Evolutionary conservation across 2,329 filamentous ascomycete genomes (phyloP).

Genomic region (Westerdykella ornata): DNA sequence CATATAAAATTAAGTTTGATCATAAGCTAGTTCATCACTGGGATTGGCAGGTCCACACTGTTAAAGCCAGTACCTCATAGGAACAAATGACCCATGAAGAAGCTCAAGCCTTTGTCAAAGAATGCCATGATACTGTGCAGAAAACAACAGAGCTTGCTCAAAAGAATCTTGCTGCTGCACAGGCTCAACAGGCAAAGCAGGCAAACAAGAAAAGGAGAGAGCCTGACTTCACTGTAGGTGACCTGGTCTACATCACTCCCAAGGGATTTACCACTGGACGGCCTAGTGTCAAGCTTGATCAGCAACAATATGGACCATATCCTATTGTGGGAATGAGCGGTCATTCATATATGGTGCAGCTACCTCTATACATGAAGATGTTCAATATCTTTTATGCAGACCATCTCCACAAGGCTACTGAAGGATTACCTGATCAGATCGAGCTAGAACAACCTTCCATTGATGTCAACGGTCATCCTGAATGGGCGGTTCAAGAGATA

Average conservation of each 20-base stretch:
- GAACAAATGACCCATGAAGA: background rate
- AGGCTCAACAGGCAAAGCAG: too few relatives aligned
- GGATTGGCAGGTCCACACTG: background rate
- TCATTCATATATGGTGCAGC: too few relatives aligned
- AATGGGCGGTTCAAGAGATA: too few relatives aligned
- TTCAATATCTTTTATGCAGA: too few relatives aligned
- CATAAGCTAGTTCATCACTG: background rate
- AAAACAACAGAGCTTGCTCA: background rate
- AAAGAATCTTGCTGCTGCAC: too few relatives aligned
- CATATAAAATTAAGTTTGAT: background rate
- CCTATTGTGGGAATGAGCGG: too few relatives aligned
- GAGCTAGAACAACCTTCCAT: too few relatives aligned
- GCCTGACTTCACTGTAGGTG: background rate
- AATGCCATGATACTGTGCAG: background rate
- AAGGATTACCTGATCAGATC: too few relatives aligned
- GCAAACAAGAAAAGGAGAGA: too few relatives aligned
- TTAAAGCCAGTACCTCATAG: background rate
- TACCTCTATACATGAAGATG: too few relatives aligned
- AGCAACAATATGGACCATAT: constrained; percentile 24
- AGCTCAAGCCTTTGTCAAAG: background rate
- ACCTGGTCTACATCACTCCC: background rate
- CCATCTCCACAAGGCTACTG: too few relatives aligned
- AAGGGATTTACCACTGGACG: background rate
- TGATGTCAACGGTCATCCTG: too few relatives aligned
- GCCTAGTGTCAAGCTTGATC: constrained; percentile 36